phyloP scores from a whole-genome alignment of 805 yeast genomes.

The Isabelozyma gotoi region DNA sequence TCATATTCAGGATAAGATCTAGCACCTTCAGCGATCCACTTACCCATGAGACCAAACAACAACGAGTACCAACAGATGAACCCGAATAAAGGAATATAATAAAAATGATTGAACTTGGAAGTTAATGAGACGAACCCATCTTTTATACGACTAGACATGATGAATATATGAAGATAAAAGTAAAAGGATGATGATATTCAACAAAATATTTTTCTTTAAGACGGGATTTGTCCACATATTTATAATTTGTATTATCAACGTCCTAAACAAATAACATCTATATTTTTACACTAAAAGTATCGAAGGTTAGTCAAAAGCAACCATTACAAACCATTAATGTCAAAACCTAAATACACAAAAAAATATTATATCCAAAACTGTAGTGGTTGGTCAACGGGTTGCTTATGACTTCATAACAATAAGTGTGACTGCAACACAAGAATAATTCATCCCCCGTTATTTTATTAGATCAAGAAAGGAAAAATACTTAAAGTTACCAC shows the following conservation, averaged over 20 bases:
- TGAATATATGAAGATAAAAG: neutral
- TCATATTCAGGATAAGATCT: conserved; percentile 20
- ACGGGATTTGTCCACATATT: neutral
- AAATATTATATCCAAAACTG: no score
- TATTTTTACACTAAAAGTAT: no score
- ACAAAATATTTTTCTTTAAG: neutral
- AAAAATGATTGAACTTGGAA: conserved; percentile 23
- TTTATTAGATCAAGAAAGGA: no score
- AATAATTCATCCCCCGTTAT: neutral
- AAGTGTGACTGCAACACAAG: neutral
- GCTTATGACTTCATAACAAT: no score
- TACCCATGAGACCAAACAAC: conserved; percentile 18
- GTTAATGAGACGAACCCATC: conserved; percentile 12
- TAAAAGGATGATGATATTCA: neutral
- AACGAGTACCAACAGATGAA: conserved; percentile 23
- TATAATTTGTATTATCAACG: neutral
- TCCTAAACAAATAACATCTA: neutral
- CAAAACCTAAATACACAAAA: neutral
- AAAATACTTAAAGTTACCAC: no score
- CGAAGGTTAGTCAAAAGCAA: neutral
- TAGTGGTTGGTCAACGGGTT: no score
- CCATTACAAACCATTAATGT: neutral
- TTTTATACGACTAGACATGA: conserved; percentile 3
- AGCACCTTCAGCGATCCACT: conserved; percentile 19
- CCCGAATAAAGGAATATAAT: conserved; percentile 23